phyloP scores from a whole-genome alignment of 768 basidiomycete species.

The Hygrophoropsis aurantiaca region DNA sequence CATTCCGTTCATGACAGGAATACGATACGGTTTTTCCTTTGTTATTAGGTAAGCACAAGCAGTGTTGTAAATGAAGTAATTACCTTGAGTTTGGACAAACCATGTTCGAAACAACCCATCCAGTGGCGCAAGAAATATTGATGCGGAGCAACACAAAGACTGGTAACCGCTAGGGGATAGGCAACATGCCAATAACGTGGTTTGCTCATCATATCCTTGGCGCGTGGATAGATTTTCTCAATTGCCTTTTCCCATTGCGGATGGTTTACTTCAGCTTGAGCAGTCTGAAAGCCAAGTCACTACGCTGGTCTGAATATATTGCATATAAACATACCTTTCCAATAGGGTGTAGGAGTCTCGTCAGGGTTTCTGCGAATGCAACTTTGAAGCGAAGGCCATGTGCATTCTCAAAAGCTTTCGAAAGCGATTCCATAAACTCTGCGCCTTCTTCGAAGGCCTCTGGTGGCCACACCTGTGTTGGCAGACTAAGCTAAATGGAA shows the following conservation, averaged over 20 bases:
- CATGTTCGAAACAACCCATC: slow-evolving; percentile 69
- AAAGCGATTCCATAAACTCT: slow-evolving; percentile 83
- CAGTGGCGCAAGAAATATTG: slow-evolving; percentile 84
- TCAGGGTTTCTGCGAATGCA: slow-evolving; percentile 82
- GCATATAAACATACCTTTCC: slow-evolving; percentile 62
- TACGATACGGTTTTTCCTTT: slow-evolving; percentile 78
- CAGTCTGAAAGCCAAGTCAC: slow-evolving; percentile 65
- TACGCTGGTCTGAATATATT: background rate
- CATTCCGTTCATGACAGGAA: slow-evolving; percentile 76
- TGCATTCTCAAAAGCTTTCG: slow-evolving; percentile 79
- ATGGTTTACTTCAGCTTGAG: slow-evolving; percentile 94
- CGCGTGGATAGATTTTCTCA: slow-evolving; percentile 78
- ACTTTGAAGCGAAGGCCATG: slow-evolving; percentile 83
- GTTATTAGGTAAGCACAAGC: slow-evolving; percentile 4
- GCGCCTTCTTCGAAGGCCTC: slow-evolving; percentile 92
- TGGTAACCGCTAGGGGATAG: slow-evolving; percentile 80
- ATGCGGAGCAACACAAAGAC: slow-evolving; percentile 85
- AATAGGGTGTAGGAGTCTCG: slow-evolving; percentile 79
- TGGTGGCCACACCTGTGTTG: slow-evolving; percentile 83
- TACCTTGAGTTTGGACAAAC: slow-evolving; percentile 81
- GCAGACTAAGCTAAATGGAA: slow-evolving; percentile 1
- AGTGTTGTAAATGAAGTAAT: background rate
- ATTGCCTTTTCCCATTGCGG: slow-evolving; percentile 94
- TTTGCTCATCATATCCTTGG: slow-evolving; percentile 82
- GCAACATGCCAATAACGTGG: slow-evolving; percentile 88